Evolutionary conservation across 1,139 yeast genomes (phyloP), one percentile per base, ranked within the genome.

Genomic region (Yamadazyma pseudoaaseri): DNA sequence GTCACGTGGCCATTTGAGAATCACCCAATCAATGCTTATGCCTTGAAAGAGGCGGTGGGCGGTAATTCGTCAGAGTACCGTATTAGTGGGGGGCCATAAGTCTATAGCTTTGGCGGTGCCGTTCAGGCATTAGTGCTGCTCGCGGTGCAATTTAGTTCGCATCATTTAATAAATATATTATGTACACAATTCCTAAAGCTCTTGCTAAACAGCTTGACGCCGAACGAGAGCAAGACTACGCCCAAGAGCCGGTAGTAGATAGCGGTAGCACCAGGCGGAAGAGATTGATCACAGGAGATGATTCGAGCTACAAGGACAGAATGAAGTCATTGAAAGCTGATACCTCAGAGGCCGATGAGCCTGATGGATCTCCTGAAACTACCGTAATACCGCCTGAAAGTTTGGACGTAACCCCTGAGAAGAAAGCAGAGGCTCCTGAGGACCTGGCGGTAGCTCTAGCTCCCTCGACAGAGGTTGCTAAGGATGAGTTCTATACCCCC

Each of bases 331-430:
- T 30, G 6, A 17, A 13, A 14, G 18, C 29, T 7, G 25, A 8
- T 22, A 6, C 7, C 6, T 5, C 6, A 6, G 17, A 25, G 27
- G 16, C 6, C 6, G 10, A 13, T 12, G 27, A 9, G 9, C 10
- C 17, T 6, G 16, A 5, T 14, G 17, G 13, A 6, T 6, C n/a
- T 6, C 7, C 12, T 3, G 18, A 28, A 15, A 17, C 27, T 3
- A 14, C 25, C 14, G 27, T 17, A n/a, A 4, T 24, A 10, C 10
- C 21, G 21, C 28, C 25, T 48, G 47, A 60, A 41, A 42, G 66
- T 36, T 58, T 68, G 67, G 68, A 59, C 31, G 65, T 62, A 0
- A 55, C 62, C 0, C 66, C 70, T 2, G 64, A 62, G 39, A 62
- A 58, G 33, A 51, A 58, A 34, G 56, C 48, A 26, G 34, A 34